Conservation (phyloP, 208 protist genomes). For the Wallacemonas sp. region DNA sequence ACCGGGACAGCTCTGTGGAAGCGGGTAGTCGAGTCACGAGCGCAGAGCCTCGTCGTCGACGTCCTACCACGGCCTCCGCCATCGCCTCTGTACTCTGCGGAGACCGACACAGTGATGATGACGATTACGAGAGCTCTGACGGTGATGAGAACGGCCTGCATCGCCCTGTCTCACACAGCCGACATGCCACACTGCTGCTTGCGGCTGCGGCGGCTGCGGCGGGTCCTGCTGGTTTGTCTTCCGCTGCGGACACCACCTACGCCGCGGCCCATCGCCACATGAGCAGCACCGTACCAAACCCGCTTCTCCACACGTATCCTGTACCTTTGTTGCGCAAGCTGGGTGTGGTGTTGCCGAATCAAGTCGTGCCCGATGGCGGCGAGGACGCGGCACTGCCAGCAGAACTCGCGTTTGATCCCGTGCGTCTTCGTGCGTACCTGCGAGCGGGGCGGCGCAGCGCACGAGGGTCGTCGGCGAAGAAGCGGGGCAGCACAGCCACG, state of each 20-base stretch:
- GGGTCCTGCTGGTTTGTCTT: background rate
- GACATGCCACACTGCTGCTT: conserved; percentile 1
- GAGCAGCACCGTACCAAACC: conserved; percentile 24
- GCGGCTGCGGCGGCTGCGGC: background rate
- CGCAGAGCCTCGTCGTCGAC: too few species aligned
- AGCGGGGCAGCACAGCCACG: too few species aligned
- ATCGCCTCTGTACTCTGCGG: conserved; percentile 10
- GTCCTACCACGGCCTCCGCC: background rate
- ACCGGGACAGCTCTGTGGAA: too few species aligned
- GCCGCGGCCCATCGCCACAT: conserved; percentile 6
- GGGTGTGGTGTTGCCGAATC: conserved; percentile 31
- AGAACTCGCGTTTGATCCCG: conserved; percentile 30
- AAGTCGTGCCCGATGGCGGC: conserved; percentile 23
- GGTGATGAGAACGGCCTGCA: too few species aligned
- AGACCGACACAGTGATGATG: background rate
- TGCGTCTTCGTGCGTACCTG: background rate
- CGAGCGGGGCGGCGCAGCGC: background rate
- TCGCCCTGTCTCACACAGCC: too few species aligned
- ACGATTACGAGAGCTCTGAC: background rate
- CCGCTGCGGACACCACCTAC: background rate
- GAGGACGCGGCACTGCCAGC: conserved; percentile 24
- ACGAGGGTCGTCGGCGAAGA: too few species aligned
- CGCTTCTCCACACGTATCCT: conserved; percentile 41
- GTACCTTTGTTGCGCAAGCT: conserved; percentile 39
- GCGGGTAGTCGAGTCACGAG: too few species aligned